Evolutionary conservation across 164 flowering plant genomes (phyloP).

Genomic region (Taxillus chinensis): DNA sequence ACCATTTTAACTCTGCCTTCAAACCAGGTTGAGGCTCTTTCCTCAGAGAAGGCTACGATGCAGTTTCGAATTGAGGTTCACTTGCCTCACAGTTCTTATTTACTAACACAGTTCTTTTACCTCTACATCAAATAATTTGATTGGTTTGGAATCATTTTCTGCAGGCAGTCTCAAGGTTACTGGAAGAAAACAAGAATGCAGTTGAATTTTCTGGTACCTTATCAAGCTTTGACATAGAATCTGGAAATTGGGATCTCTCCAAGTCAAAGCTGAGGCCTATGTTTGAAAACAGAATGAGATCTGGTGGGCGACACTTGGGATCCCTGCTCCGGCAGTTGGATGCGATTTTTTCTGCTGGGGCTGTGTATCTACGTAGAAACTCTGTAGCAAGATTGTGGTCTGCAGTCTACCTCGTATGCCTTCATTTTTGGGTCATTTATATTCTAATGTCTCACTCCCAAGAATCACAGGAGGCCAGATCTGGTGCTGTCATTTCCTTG

Average conservation of each 20-base stretch:
- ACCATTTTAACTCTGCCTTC: conserved; percentile 8
- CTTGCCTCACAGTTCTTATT: background rate
- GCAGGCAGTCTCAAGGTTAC: conserved; percentile 65
- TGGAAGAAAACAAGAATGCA: conserved; percentile 50
- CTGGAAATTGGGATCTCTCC: conserved; percentile 38
- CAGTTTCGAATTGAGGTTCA: conserved; percentile 82
- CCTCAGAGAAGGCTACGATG: conserved; percentile 84
- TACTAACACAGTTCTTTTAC: background rate
- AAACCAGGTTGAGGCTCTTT: conserved; percentile 76
- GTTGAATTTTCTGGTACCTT: conserved; percentile 23
- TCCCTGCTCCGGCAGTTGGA: conserved; percentile 67
- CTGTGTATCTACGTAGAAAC: conserved; percentile 58
- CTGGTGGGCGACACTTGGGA: conserved; percentile 51
- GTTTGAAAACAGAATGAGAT: conserved; percentile 40
- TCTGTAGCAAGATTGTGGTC: conserved; percentile 55
- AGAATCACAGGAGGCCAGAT: conserved; percentile 28
- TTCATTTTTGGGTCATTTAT: conserved; percentile 84
- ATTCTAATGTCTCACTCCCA: conserved; percentile 61
- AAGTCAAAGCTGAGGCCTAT: conserved; percentile 39
- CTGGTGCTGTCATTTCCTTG: conserved; percentile 78
- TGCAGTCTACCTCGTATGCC: conserved; percentile 57
- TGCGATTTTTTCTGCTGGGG: conserved; percentile 56
- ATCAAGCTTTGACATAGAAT: conserved; percentile 49
- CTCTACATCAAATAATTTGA: background rate
- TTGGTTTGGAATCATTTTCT: background rate